Percentiles rank a stretch among this genome's conserved stretches.
Conservation (phyloP, 345 rosid genomes). For the Barbarea vulgaris region DNA sequence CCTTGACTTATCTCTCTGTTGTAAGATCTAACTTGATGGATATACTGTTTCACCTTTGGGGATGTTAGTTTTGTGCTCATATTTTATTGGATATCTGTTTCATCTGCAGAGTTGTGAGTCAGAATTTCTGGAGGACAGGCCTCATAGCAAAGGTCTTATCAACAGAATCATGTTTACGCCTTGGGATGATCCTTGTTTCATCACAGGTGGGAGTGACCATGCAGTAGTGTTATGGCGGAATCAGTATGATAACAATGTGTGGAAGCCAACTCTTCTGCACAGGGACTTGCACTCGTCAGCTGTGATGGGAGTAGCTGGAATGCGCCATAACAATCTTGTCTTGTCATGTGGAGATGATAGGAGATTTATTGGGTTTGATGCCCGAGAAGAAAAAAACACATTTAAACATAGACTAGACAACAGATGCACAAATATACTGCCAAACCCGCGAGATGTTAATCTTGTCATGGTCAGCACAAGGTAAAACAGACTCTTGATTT, state of each 20-base stretch:
- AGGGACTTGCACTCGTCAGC: constrained; percentile 39
- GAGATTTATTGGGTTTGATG: constrained; percentile 43
- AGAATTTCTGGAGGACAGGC: constrained; percentile 39
- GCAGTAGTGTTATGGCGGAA: constrained; percentile 45
- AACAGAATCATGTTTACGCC: constrained; percentile 46
- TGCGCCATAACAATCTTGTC: constrained; percentile 38
- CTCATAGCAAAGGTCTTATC: constrained; percentile 41
- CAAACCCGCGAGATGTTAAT: constrained; percentile 40
- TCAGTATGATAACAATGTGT: not conserved
- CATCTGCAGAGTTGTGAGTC: constrained; percentile 39
- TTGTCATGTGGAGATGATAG: constrained; percentile 46
- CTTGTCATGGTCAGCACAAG: constrained; percentile 45
- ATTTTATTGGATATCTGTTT: constrained; percentile 3
- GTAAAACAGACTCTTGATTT: constrained; percentile 21
- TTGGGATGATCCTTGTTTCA: constrained; percentile 45
- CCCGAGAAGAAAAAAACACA: constrained; percentile 26
- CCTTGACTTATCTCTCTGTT: not conserved
- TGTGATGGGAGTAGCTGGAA: constrained; percentile 46
- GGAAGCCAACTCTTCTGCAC: constrained; percentile 35
- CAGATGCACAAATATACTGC: constrained; percentile 40
- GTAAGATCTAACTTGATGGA: constrained; percentile 13
- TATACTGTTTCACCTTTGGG: not conserved
- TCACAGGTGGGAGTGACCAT: constrained; percentile 45
- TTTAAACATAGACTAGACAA: constrained; percentile 42
- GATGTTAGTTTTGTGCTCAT: constrained; percentile 1